A percentile compares a stretch with the other conserved stretches of the same genome.
These are phyloP conservation scores for Cornus controversa DNA, from an alignment of 148 eudicot species.

Conservation along the genomic window DNA sequence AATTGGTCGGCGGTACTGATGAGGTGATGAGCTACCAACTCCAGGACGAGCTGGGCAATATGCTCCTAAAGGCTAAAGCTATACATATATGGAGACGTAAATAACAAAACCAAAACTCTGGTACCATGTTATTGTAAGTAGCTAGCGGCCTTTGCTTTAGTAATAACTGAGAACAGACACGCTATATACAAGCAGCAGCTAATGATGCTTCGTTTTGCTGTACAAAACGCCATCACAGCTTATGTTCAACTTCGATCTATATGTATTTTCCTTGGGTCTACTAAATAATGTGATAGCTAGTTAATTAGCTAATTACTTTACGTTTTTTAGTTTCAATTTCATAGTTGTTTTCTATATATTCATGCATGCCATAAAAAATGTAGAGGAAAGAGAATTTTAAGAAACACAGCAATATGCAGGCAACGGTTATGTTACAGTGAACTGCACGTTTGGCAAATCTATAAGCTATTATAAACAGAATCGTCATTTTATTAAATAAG, in stretches of 20 bases:
- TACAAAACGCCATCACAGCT: neutral
- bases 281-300: neutral
- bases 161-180: neutral
- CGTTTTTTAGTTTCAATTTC: no score
- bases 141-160: neutral
- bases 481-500: no score
- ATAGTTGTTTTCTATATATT: no score
- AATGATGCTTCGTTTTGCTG: neutral
- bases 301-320: neutral
- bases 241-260: neutral
- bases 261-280: neutral
- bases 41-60: constrained; percentile 54
- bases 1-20: constrained; percentile 69
- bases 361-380: neutral
- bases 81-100: constrained; percentile 45
- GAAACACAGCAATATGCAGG: neutral
- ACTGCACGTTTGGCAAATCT: neutral
- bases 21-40: constrained; percentile 77
- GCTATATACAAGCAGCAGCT: neutral
- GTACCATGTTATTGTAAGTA: neutral
- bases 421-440: neutral
- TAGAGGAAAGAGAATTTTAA: neutral
- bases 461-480: neutral
- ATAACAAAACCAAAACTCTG: neutral
- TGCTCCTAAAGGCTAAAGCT: constrained; percentile 66